These are phyloP conservation scores for Litchi chinensis DNA, from an alignment of 345 rosid genomes.

Conservation along the genomic window DNA sequence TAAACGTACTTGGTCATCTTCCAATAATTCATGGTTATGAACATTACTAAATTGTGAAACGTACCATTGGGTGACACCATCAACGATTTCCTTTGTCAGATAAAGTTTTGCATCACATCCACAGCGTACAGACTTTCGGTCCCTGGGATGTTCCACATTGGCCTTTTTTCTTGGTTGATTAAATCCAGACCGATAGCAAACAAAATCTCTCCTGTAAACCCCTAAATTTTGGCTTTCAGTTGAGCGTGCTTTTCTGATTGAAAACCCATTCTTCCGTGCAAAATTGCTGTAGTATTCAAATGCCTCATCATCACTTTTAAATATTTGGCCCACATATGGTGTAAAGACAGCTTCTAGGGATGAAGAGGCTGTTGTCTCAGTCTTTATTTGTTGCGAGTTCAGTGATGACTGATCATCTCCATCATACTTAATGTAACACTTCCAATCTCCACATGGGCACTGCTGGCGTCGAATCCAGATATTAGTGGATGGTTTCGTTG, in stretches of 20 bases:
- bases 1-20: conserved; percentile 90
- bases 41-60: conserved; percentile 93
- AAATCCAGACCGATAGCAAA: conserved; percentile 94
- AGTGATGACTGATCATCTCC: conserved; percentile 62
- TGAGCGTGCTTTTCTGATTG: conserved; percentile 88
- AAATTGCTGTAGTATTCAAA: conserved; percentile 82
- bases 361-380: conserved; percentile 50
- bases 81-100: conserved; percentile 71
- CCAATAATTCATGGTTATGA: conserved; percentile 91
- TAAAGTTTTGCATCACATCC: conserved; percentile 95
- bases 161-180: conserved; percentile 91
- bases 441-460: conserved; percentile 97
- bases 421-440: conserved; percentile 68
- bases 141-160: conserved; percentile 90
- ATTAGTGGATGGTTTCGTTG: conserved; percentile 63
- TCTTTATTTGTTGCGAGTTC: conserved; percentile 51
- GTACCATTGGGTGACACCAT: conserved; percentile 74
- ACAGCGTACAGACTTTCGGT: conserved; percentile 85
- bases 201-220: conserved; percentile 85
- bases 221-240: conserved; percentile 91
- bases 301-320: conserved; percentile 77
- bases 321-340: conserved; percentile 89
- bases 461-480: conserved; percentile 92
- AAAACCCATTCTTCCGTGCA: conserved; percentile 87
- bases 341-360: conserved; percentile 53